These are phyloP conservation scores for Tribonema minus DNA, from an alignment of 108 stramenopile species.

Conservation along the genomic window DNA sequence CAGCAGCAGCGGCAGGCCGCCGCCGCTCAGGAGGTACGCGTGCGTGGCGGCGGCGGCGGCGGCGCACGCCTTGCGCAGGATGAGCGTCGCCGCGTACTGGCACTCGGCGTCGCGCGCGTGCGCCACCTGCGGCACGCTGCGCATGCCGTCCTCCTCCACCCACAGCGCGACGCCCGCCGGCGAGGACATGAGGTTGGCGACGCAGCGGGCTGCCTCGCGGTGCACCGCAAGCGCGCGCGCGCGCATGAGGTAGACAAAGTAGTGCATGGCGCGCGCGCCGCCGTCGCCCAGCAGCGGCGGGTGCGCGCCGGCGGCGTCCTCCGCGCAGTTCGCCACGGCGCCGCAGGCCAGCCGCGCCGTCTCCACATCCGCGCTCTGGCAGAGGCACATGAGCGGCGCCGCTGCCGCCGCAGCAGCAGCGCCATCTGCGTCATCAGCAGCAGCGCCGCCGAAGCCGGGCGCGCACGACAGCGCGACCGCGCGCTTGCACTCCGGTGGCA, in stretches of 20 bases:
- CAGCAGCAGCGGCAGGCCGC: slow-evolving; percentile 60
- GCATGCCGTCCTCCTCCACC: slow-evolving; percentile 61
- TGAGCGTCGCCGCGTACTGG: slow-evolving; percentile 63
- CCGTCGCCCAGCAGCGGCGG: not conserved
- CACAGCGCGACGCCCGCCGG: not conserved
- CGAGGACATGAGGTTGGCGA: slow-evolving; percentile 61
- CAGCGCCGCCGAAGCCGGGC: not conserved
- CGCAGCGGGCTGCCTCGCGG: slow-evolving; percentile 63
- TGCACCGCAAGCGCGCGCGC: slow-evolving; percentile 57
- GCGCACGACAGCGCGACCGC: slow-evolving; percentile 30
- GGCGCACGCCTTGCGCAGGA: slow-evolving; percentile 65
- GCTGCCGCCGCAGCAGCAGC: slow-evolving; percentile 19
- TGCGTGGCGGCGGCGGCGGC: slow-evolving; percentile 62
- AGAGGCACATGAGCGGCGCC: slow-evolving; percentile 51
- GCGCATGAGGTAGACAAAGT: slow-evolving; percentile 59
- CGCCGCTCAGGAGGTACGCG: slow-evolving; percentile 59
- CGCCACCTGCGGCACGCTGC: slow-evolving; percentile 59
- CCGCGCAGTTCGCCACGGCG: slow-evolving; percentile 66
- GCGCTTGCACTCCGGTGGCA: slow-evolving; percentile 55
- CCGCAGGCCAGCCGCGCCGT: slow-evolving; percentile 67
- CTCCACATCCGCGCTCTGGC: slow-evolving; percentile 64
- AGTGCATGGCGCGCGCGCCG: slow-evolving; percentile 55
- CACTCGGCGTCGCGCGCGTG: slow-evolving; percentile 61
- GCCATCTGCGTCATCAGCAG: not conserved
- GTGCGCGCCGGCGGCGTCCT: slow-evolving; percentile 58